A percentile compares a stretch with the other conserved stretches of the same genome.
Conservation (phyloP, 495 filamentous ascomycete species). For the Evansstolkia leycettana region DNA sequence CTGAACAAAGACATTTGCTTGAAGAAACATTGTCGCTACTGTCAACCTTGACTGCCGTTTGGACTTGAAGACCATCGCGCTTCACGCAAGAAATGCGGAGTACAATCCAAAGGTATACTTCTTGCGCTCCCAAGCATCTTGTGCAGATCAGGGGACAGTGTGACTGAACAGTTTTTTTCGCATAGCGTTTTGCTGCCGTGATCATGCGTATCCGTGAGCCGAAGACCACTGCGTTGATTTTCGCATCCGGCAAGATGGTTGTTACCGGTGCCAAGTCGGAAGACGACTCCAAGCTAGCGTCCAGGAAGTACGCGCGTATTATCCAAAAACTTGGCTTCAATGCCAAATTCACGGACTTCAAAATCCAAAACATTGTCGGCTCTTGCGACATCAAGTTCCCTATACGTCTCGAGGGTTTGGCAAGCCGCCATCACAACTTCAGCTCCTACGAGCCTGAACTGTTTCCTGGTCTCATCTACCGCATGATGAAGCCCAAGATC, state of each 20-base stretch:
- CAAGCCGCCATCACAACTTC: conserved; percentile 96
- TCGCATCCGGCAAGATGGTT: conserved; percentile 98
- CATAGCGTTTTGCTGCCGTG: conserved; percentile 97
- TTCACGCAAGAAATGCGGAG: conserved; percentile 97
- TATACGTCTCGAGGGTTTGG: conserved; percentile 90
- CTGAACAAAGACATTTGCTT: conserved; percentile 49
- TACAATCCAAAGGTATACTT: conserved; percentile 86
- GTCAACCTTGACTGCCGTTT: conserved; percentile 97
- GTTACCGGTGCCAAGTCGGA: conserved; percentile 98
- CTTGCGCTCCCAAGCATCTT: conserved; percentile 28
- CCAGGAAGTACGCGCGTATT: conserved; percentile 96
- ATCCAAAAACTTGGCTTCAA: conserved; percentile 99
- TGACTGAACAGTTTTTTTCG: conserved; percentile 33
- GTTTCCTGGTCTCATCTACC: conserved; percentile 98
- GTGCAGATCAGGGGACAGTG: conserved; percentile 28
- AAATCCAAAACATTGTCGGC: conserved; percentile 99
- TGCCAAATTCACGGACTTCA: conserved; percentile 99
- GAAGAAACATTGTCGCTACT: conserved; percentile 99
- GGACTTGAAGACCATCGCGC: conserved; percentile 97
- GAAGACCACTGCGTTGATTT: conserved; percentile 96
- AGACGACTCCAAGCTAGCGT: conserved; percentile 93
- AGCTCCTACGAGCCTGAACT: conserved; percentile 97
- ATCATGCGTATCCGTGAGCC: conserved; percentile 99
- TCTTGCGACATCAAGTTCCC: conserved; percentile 99
- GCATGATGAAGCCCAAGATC: conserved; percentile 99